A percentile compares a stretch with the other conserved stretches of the same genome.
Conservation (phyloP, 805 yeast genomes). For the Cyberlindnera americana region DNA sequence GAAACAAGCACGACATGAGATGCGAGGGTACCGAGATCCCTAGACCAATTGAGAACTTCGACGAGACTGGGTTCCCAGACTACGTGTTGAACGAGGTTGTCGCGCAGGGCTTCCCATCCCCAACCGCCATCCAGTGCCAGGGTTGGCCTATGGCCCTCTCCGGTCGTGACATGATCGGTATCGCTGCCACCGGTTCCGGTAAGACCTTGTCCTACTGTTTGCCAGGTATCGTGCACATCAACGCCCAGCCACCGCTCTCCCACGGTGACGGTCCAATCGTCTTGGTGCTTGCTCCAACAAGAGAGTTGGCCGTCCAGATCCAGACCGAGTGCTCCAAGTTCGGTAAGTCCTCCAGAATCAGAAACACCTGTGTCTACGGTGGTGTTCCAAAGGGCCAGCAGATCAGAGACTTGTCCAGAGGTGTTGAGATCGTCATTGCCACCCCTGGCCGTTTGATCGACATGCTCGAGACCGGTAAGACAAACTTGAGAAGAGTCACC, state of each 20-base stretch:
- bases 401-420: constrained; percentile 92
- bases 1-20: constrained; percentile 84
- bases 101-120: constrained; percentile 87
- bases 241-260: constrained; percentile 91
- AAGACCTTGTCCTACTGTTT: constrained; percentile 95
- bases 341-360: constrained; percentile 85
- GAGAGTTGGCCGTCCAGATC: constrained; percentile 98
- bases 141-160: constrained; percentile 99
- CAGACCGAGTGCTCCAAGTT: constrained; percentile 95
- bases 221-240: constrained; percentile 96
- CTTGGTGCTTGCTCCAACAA: constrained; percentile 93
- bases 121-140: constrained; percentile 97
- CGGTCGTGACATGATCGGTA: constrained; percentile 99
- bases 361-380: constrained; percentile 97
- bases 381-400: constrained; percentile 99
- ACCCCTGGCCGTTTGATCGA: constrained; percentile 99
- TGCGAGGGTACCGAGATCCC: constrained; percentile 83
- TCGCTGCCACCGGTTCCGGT: constrained; percentile 99
- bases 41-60: constrained; percentile 87
- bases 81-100: constrained; percentile 87
- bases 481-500: constrained; percentile 93
- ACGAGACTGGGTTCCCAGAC: constrained; percentile 97
- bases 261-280: constrained; percentile 98
- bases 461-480: constrained; percentile 92
- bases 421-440: constrained; percentile 94